These are phyloP conservation scores for Pisolithus sp. DNA, from an alignment of 768 basidiomycete genomes.

Conservation along the genomic window DNA sequence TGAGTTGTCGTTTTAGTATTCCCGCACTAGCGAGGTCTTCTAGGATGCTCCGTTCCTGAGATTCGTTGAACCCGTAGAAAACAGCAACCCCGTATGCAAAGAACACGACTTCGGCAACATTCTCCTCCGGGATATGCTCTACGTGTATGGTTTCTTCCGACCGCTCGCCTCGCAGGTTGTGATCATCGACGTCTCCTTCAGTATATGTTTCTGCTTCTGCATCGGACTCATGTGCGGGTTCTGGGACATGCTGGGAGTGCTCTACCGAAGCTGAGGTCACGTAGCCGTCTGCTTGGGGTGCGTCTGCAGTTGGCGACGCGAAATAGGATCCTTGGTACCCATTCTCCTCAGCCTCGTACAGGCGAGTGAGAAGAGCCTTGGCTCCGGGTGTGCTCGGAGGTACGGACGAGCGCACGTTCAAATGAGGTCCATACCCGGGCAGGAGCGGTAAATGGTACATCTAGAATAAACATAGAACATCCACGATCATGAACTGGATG, in stretches of 20 bases:
- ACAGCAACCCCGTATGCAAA: constrained; percentile 88
- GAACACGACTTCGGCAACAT: constrained; percentile 69
- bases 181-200: constrained; percentile 11
- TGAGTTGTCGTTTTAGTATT: constrained; percentile 53
- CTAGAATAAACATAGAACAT: constrained; percentile 31
- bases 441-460: constrained; percentile 89
- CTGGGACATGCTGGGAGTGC: constrained; percentile 26
- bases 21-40: constrained; percentile 78
- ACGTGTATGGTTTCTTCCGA: constrained; percentile 7
- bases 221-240: constrained; percentile 4
- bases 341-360: constrained; percentile 85
- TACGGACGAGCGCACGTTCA: constrained; percentile 81
- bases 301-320: constrained; percentile 25
- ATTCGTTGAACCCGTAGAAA: constrained; percentile 81
- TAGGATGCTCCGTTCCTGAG: constrained; percentile 73
- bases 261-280: constrained; percentile 42
- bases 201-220: constrained; percentile 4
- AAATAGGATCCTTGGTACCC: constrained; percentile 90
- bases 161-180: constrained; percentile 5
- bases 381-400: constrained; percentile 42
- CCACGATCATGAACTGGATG: background rate
- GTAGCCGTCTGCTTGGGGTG: constrained; percentile 47
- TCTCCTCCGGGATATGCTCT: constrained; percentile 31
- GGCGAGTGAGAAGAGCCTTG: constrained; percentile 55
- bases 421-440: constrained; percentile 82